These are phyloP conservation scores for Diaporthe nobilis DNA, from an alignment of 2,329 filamentous ascomycete genomes.

Conservation along the genomic window DNA sequence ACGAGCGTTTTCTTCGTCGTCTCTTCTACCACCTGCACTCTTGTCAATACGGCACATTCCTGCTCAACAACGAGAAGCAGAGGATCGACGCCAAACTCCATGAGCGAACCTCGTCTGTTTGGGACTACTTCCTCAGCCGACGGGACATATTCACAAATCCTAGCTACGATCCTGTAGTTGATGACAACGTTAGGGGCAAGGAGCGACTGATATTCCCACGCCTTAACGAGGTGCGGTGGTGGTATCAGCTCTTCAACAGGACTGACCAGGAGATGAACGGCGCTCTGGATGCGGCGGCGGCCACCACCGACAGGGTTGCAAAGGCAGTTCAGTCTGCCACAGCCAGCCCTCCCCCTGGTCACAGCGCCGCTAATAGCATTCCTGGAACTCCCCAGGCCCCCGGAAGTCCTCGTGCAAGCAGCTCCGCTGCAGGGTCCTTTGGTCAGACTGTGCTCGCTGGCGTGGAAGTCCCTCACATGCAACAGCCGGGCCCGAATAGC, in stretches of 20 bases:
- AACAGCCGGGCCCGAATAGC: not conserved
- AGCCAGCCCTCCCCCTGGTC: constrained; percentile 61
- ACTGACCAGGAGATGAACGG: constrained; percentile 95
- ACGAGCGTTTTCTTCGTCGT: constrained; percentile 90
- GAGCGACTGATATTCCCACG: constrained; percentile 89
- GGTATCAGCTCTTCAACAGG: constrained; percentile 88
- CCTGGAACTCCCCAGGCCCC: constrained; percentile 48
- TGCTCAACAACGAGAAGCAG: constrained; percentile 95
- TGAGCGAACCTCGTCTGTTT: constrained; percentile 87
- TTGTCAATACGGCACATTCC: constrained; percentile 96
- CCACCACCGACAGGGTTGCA: constrained; percentile 59
- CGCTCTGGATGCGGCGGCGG: constrained; percentile 67
- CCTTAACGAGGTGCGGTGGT: constrained; percentile 88
- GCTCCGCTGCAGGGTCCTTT: constrained; percentile 35
- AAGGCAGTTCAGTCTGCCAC: constrained; percentile 48
- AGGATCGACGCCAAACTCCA: constrained; percentile 77
- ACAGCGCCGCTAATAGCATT: constrained; percentile 44
- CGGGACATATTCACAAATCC: constrained; percentile 86
- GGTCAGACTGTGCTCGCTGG: constrained; percentile 40
- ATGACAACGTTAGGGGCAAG: constrained; percentile 84
- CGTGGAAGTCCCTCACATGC: constrained; percentile 32
- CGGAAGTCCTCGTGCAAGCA: constrained; percentile 53
- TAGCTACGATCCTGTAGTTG: constrained; percentile 79
- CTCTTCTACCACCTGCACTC: constrained; percentile 95
- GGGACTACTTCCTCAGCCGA: constrained; percentile 93